Conservation (phyloP, 1,284 basidiomycete genomes). For the Ceratobasidium papillatum region DNA sequence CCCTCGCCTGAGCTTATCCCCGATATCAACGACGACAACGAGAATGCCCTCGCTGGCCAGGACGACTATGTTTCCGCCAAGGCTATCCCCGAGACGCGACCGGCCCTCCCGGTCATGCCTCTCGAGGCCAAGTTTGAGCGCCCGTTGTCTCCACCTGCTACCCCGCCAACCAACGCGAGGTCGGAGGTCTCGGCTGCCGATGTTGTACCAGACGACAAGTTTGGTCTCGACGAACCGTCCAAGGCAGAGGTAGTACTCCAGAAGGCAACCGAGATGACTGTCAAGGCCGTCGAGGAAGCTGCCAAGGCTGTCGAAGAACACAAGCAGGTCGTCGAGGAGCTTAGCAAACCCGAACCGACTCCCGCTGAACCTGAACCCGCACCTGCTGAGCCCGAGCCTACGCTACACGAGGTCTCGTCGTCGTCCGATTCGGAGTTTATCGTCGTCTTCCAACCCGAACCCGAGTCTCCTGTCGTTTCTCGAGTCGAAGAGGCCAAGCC, state of each 20-base stretch:
- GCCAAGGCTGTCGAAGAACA: conserved; percentile 24
- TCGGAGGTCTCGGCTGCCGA: background rate
- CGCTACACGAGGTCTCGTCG: conserved; percentile 1
- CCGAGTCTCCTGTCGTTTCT: background rate
- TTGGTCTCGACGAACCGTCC: background rate
- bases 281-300: background rate
- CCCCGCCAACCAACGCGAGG: background rate
- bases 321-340: conserved; percentile 16
- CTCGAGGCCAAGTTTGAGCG: conserved; percentile 11
- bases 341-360: background rate
- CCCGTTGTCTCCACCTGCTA: conserved; percentile 16
- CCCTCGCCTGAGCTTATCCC: conserved; percentile 24
- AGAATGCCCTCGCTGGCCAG: background rate
- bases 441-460: background rate
- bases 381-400: background rate
- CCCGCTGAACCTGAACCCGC: background rate
- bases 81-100: background rate
- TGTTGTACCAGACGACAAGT: background rate
- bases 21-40: conserved; percentile 26
- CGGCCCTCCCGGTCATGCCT: background rate
- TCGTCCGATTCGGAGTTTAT: conserved; percentile 15
- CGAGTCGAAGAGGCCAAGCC: background rate
- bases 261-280: conserved; percentile 8
- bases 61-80: conserved; percentile 9
- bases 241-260: background rate